These are phyloP conservation scores for Protomyces arabidopsidicola DNA, from an alignment of 1,139 yeast genomes.

Conservation along the genomic window DNA sequence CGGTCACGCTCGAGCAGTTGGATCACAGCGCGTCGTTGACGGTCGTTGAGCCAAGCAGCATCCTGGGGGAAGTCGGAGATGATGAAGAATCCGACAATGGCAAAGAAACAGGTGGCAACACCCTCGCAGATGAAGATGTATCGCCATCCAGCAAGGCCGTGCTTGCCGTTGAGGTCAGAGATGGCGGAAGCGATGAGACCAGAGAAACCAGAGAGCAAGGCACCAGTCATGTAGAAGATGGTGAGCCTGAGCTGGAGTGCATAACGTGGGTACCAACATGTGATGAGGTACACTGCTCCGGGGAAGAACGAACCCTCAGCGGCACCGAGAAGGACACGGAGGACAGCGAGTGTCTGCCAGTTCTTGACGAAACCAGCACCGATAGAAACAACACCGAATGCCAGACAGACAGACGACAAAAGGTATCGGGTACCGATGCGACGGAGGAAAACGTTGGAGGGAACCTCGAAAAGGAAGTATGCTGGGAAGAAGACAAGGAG, in stretches of 20 bases:
- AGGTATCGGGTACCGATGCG: conserved; percentile 54
- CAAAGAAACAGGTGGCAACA: conserved; percentile 56
- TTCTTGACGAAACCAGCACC: conserved; percentile 55
- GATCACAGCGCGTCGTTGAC: conserved; percentile 49
- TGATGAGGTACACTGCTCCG: conserved; percentile 30
- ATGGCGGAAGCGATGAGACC: conserved; percentile 40
- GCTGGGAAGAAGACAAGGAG: conserved; percentile 67
- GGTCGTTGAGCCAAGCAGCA: conserved; percentile 44
- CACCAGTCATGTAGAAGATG: conserved; percentile 34
- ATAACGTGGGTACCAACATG: conserved; percentile 31
- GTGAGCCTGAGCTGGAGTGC: conserved; percentile 30
- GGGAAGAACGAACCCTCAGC: conserved; percentile 33
- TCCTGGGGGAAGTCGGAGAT: conserved; percentile 64
- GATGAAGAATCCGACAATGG: conserved; percentile 55
- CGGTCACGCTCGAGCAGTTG: conserved; percentile 44
- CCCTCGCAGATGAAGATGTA: conserved; percentile 72
- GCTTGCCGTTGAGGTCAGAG: conserved; percentile 35
- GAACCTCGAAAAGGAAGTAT: conserved; percentile 59
- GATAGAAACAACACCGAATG: conserved; percentile 39
- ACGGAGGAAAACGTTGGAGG: conserved; percentile 60
- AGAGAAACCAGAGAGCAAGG: conserved; percentile 35
- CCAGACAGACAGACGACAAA: conserved; percentile 32
- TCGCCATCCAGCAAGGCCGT: conserved; percentile 51
- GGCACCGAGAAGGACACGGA: conserved; percentile 42
- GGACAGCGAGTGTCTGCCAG: conserved; percentile 55